Conservation (phyloP, 169 alveolate genomes). For the Amoebophrya sp. region DNA sequence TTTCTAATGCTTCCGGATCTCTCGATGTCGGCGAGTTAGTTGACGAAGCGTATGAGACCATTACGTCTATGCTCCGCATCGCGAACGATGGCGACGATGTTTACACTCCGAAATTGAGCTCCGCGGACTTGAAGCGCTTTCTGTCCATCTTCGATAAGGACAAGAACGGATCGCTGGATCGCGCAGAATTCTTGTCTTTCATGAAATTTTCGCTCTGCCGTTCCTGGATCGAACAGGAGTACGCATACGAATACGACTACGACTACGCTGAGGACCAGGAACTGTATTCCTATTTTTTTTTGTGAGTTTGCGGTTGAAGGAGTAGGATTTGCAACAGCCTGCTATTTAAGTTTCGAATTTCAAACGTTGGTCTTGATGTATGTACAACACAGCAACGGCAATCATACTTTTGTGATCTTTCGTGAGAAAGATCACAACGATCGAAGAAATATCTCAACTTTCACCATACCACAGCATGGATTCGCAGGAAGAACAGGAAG, state of each 20-base stretch:
- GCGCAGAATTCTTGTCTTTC: background rate
- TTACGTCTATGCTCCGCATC: background rate
- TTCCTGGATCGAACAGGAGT: background rate
- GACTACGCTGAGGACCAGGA: background rate
- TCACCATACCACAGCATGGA: background rate
- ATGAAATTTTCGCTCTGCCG: background rate
- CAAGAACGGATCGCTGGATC: background rate
- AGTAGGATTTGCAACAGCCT: no score
- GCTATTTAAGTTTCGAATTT: no score
- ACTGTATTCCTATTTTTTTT: background rate
- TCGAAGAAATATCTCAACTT: no score
- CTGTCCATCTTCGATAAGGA: background rate
- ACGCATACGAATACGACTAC: background rate
- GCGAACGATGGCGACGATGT: background rate
- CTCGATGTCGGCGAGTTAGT: background rate
- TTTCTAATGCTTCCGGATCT: background rate
- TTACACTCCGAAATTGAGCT: background rate
- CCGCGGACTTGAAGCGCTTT: background rate
- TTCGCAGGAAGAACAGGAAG: background rate
- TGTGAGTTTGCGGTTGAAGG: no score
- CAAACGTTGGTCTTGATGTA: no score
- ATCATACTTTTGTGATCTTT: no score
- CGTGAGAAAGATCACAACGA: no score
- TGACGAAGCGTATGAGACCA: background rate
- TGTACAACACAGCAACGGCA: no score